These are phyloP conservation scores for Tetrapisispora fleetii DNA, from an alignment of 805 yeast genomes.

Conservation along the genomic window DNA sequence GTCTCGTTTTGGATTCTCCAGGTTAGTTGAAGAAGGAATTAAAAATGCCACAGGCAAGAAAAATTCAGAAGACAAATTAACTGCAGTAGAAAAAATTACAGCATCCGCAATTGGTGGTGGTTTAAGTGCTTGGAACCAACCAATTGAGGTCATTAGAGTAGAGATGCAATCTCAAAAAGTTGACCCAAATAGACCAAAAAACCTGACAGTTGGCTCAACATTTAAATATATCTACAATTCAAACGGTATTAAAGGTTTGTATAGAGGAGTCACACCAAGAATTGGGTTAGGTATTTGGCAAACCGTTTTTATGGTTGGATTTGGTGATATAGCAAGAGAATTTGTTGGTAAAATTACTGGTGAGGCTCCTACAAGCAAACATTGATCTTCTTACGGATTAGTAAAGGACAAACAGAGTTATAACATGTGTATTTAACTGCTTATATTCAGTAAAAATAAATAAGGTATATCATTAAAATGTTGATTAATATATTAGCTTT, in stretches of 20 bases:
- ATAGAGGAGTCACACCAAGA: constrained; percentile 95
- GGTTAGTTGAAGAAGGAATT: constrained; percentile 83
- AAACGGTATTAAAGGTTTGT: constrained; percentile 83
- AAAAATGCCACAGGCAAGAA: constrained; percentile 53
- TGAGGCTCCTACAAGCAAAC: constrained; percentile 20
- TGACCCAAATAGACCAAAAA: constrained; percentile 94
- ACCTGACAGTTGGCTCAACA: constrained; percentile 67
- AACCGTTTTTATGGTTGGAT: constrained; percentile 95
- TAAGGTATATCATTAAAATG: neutral
- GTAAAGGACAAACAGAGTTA: neutral
- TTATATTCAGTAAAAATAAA: neutral
- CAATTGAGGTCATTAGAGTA: constrained; percentile 93
- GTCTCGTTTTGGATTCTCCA: constrained; percentile 84
- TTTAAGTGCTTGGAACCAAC: constrained; percentile 96
- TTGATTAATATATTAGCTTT: too few species aligned
- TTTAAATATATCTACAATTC: constrained; percentile 71
- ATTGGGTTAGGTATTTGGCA: constrained; percentile 97
- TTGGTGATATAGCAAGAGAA: constrained; percentile 87
- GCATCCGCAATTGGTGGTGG: constrained; percentile 95
- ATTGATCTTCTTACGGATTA: neutral
- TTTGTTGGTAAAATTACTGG: constrained; percentile 55
- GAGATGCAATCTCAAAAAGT: constrained; percentile 95
- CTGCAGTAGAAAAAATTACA: constrained; percentile 69
- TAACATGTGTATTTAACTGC: neutral
- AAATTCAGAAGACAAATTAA: constrained; percentile 46